Evolutionary conservation across 2,329 filamentous ascomycete genomes (phyloP).

Genomic region (Microdochium nivale): DNA sequence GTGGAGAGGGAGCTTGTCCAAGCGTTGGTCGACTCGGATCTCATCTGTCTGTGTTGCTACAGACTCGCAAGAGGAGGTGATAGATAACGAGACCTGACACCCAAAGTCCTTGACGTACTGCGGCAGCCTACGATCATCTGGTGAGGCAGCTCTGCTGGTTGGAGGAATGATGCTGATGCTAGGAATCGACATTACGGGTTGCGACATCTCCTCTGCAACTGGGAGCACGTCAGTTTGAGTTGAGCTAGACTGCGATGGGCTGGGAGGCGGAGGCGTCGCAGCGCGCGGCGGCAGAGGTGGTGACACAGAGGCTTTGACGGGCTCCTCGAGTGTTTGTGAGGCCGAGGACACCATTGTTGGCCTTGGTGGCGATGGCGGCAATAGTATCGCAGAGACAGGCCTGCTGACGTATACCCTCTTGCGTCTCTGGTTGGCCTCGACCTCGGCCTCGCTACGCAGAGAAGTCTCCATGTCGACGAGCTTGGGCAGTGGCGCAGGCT

Average conservation of each 20-base stretch:
- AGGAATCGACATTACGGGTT: constrained; percentile 53
- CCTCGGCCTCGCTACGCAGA: constrained; percentile 44
- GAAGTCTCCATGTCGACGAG: constrained; percentile 32
- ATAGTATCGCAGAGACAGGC: constrained; percentile 36
- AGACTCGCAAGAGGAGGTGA: constrained; percentile 42
- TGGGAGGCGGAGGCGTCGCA: constrained; percentile 27
- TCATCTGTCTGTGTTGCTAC: constrained; percentile 74
- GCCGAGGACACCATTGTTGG: constrained; percentile 53
- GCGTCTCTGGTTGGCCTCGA: constrained; percentile 65
- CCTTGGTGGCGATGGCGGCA: constrained; percentile 9
- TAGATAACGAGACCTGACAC: constrained; percentile 62
- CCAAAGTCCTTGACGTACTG: constrained; percentile 76
- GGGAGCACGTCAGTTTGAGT: constrained; percentile 50
- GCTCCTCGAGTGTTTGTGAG: constrained; percentile 54
- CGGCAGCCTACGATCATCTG: constrained; percentile 64
- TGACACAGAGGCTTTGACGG: constrained; percentile 56
- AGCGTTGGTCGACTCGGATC: constrained; percentile 73
- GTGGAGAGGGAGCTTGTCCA: constrained; percentile 66
- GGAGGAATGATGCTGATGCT: constrained; percentile 90
- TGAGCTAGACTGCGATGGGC: constrained; percentile 39
- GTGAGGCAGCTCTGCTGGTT: constrained; percentile 71
- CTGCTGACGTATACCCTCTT: constrained; percentile 55
- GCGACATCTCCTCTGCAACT: constrained; percentile 19
- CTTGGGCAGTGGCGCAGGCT: constrained; percentile 31
- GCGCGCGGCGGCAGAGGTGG: constrained; percentile 43